Conservation (phyloP, 2,329 filamentous ascomycete genomes). For the Xylariaceae sp. region DNA sequence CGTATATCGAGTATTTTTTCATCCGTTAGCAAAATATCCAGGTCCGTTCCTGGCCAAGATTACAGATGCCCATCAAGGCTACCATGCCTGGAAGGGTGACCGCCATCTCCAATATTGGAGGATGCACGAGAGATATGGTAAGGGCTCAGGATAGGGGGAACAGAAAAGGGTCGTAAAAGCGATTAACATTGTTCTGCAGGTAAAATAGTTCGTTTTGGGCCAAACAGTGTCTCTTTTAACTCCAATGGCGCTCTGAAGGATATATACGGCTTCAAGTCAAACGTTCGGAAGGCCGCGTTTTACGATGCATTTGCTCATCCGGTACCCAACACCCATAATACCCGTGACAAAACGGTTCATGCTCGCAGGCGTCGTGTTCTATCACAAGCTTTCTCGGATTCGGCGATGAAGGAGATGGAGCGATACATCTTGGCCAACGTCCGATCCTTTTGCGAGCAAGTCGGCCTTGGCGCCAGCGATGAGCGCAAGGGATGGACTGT, state of each 20-base stretch:
- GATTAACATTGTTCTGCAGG: slow-evolving; percentile 36
- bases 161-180: neutral
- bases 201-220: slow-evolving; percentile 70
- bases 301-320: slow-evolving; percentile 71
- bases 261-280: slow-evolving; percentile 61
- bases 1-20: slow-evolving; percentile 58
- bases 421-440: slow-evolving; percentile 63
- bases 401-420: slow-evolving; percentile 65
- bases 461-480: slow-evolving; percentile 40
- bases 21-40: slow-evolving; percentile 62
- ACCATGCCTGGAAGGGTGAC: slow-evolving; percentile 71
- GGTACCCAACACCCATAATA: slow-evolving; percentile 69
- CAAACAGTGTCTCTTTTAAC: slow-evolving; percentile 76
- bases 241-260: slow-evolving; percentile 62
- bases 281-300: slow-evolving; percentile 66
- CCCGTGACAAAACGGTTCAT: slow-evolving; percentile 64
- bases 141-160: slow-evolving; percentile 12
- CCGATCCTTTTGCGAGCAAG: slow-evolving; percentile 59
- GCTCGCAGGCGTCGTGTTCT: slow-evolving; percentile 68
- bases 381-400: slow-evolving; percentile 67
- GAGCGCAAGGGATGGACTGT: slow-evolving; percentile 54
- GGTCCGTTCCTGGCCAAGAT: slow-evolving; percentile 61
- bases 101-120: slow-evolving; percentile 69
- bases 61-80: slow-evolving; percentile 63
- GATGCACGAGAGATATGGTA: slow-evolving; percentile 68